phyloP scores from a whole-genome alignment of 352 stramenopile genomes.

The Peronospora farinosa region DNA sequence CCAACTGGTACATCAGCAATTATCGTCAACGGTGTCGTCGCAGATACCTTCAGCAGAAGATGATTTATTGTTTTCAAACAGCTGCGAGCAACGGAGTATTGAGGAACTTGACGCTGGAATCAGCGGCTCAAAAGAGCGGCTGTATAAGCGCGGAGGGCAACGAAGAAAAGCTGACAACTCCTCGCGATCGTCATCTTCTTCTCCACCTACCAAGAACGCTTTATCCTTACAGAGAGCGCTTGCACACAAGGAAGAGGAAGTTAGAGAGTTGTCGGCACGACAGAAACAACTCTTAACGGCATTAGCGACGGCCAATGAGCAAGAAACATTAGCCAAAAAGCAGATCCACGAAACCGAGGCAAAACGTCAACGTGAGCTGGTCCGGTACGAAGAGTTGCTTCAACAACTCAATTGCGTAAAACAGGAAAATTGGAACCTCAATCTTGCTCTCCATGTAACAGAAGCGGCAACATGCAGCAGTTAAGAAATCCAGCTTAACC shows the following conservation, averaged over 20 bases:
- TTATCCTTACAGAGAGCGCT: conserved; percentile 28
- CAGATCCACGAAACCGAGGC: conserved; percentile 30
- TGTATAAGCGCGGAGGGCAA: conserved; percentile 18
- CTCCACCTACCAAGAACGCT: conserved; percentile 14
- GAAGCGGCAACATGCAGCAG: conserved; percentile 29
- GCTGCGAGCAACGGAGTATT: conserved; percentile 29
- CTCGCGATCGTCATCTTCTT: conserved; percentile 7
- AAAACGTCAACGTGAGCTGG: conserved; percentile 31
- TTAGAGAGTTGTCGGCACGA: conserved; percentile 25
- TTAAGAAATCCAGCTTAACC: conserved; percentile 11
- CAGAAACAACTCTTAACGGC: conserved; percentile 36
- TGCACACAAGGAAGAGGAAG: conserved; percentile 36
- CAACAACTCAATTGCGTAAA: conserved; percentile 51
- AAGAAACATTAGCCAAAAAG: conserved; percentile 65
- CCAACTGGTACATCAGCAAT: conserved; percentile 15
- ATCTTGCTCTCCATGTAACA: conserved; percentile 53
- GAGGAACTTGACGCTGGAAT: conserved; percentile 32
- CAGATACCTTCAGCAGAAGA: conserved; percentile 14
- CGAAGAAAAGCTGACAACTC: conserved; percentile 13
- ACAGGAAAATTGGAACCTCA: conserved; percentile 66
- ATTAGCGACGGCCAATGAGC: conserved; percentile 62
- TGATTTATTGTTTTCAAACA: conserved; percentile 9
- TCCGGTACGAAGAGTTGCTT: conserved; percentile 43
- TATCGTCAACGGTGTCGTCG: conserved; percentile 24
- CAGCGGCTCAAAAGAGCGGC: conserved; percentile 31